Percentiles rank a stretch among this genome's conserved stretches.
Evolutionary conservation across 1,284 basidiomycete species (phyloP).

Genomic region (Taiwanofungus camphoratus): DNA sequence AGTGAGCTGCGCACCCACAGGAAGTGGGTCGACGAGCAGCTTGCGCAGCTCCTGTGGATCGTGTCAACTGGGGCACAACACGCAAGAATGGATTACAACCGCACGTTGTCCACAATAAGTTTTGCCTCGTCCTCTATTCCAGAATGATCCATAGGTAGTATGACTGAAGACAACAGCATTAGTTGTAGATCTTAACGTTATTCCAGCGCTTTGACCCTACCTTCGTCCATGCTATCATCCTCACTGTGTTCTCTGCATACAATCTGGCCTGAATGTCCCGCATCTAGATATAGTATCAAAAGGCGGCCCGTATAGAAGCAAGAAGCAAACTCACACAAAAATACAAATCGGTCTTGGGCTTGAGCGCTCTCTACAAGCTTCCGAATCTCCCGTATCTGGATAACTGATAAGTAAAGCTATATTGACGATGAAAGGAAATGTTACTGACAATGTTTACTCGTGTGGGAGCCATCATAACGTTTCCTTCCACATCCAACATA

Average conservation of each 20-base stretch:
- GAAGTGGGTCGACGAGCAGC: slow-evolving; percentile 34
- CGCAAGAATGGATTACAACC: background rate
- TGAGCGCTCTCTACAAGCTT: slow-evolving; percentile 24
- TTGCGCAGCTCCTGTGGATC: slow-evolving; percentile 31
- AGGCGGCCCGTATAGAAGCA: background rate
- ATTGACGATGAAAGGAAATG: background rate
- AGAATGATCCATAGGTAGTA: too few relatives aligned
- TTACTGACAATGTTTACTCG: background rate
- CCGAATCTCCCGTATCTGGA: slow-evolving; percentile 27
- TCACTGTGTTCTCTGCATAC: slow-evolving; percentile 8
- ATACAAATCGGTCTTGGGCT: slow-evolving; percentile 32
- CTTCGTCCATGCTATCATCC: slow-evolving; percentile 27
- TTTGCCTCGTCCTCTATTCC: too few relatives aligned
- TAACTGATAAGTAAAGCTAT: too few relatives aligned
- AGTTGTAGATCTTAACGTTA: too few relatives aligned
- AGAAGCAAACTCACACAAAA: slow-evolving; percentile 26
- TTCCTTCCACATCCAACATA: slow-evolving; percentile 3
- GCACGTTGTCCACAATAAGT: too few relatives aligned
- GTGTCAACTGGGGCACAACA: background rate
- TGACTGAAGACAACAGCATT: too few relatives aligned
- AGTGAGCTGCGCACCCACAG: slow-evolving; percentile 34
- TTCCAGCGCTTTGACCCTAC: too few relatives aligned
- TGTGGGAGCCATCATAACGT: too few relatives aligned
- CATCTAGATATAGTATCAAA: slow-evolving; percentile 2
- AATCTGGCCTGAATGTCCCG: slow-evolving; percentile 13